phyloP scores from a whole-genome alignment of 169 alveolate species.

The Amoebophrya sp. region DNA sequence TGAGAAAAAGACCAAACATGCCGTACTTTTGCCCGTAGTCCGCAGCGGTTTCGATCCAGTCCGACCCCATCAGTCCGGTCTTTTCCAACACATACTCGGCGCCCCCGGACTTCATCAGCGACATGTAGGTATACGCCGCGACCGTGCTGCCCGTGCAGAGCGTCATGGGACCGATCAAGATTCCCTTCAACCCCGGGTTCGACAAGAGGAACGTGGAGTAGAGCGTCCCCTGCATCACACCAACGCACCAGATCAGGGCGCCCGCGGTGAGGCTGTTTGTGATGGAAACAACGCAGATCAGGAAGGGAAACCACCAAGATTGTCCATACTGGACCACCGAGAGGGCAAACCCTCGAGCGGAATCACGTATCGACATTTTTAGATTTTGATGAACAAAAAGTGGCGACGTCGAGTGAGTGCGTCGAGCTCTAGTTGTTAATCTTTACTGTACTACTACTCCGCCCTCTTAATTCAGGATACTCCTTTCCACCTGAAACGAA shows the following conservation, averaged over 20 bases:
- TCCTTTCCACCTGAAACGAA: too few species aligned
- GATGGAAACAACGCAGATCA: background rate
- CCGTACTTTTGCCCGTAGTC: background rate
- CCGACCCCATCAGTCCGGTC: background rate
- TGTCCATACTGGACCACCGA: background rate
- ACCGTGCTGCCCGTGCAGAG: background rate
- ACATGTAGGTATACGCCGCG: background rate
- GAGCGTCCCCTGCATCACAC: background rate
- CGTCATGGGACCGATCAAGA: background rate
- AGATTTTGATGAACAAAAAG: too few species aligned
- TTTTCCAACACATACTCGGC: background rate
- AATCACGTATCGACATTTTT: too few species aligned
- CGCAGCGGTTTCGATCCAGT: background rate
- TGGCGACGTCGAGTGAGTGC: too few species aligned
- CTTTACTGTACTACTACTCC: too few species aligned
- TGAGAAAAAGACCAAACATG: background rate
- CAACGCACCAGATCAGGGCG: background rate
- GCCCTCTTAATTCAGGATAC: too few species aligned
- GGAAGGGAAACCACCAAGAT: background rate
- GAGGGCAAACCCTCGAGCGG: background rate
- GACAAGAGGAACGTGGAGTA: background rate
- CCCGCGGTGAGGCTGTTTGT: background rate
- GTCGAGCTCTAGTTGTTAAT: too few species aligned
- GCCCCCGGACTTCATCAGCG: background rate
- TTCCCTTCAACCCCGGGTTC: background rate